Evolutionary conservation across 129 eudicot species (phyloP).

Genomic region (Flaveria linearis): DNA sequence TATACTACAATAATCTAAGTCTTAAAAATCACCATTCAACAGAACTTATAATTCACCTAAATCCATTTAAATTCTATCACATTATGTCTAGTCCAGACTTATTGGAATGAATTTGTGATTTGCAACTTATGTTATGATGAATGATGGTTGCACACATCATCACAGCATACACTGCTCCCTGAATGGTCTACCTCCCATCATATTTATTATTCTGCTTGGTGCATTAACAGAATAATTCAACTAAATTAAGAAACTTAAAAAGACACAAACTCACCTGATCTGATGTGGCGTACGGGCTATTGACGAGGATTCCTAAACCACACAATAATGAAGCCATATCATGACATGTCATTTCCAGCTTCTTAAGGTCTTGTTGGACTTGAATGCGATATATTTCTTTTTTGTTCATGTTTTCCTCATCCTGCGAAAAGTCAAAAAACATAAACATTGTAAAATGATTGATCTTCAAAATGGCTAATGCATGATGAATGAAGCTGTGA

Average conservation of each 20-base stretch:
- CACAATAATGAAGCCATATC: conserved; percentile 73
- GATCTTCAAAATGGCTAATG: not conserved
- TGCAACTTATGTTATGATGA: too few species aligned
- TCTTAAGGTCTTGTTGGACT: conserved; percentile 53
- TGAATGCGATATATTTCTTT: conserved; percentile 63
- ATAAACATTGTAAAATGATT: not conserved
- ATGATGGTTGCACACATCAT: too few species aligned
- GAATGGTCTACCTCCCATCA: too few species aligned
- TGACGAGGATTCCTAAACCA: conserved; percentile 51
- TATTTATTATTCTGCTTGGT: too few species aligned
- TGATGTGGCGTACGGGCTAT: conserved; percentile 38
- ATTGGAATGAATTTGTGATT: too few species aligned
- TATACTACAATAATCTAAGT: not conserved
- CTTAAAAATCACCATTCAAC: not conserved
- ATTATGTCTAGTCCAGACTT: too few species aligned
- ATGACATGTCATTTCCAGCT: conserved; percentile 51
- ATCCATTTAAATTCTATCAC: too few species aligned
- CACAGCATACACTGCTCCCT: too few species aligned
- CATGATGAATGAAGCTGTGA: not conserved
- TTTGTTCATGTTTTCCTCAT: conserved; percentile 61
- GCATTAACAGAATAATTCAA: too few species aligned
- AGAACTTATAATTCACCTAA: too few species aligned
- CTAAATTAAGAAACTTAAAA: too few species aligned
- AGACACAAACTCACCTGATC: conserved; percentile 47
- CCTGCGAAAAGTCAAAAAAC: conserved; percentile 35